These are phyloP conservation scores for Schwanniomyces etchellsii DNA, from an alignment of 1,139 yeast species.

Conservation along the genomic window DNA sequence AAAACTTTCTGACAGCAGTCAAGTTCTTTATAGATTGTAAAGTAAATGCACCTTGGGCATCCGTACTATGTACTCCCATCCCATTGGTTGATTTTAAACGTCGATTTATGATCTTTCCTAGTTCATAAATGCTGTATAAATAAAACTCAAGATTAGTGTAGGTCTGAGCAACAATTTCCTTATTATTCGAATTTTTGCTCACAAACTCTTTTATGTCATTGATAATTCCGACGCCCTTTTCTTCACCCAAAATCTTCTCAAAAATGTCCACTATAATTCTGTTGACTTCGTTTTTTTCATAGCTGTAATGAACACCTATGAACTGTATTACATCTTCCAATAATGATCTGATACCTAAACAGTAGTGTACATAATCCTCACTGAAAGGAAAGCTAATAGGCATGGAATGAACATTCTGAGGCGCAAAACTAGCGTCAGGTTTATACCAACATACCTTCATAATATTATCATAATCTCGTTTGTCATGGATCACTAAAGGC, in stretches of 20 bases:
- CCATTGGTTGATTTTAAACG: slow-evolving; percentile 50
- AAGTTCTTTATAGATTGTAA: slow-evolving; percentile 46
- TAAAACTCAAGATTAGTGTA: slow-evolving; percentile 85
- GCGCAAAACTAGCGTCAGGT: slow-evolving; percentile 42
- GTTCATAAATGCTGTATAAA: slow-evolving; percentile 53
- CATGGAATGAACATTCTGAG: slow-evolving; percentile 30
- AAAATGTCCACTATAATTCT: slow-evolving; percentile 52
- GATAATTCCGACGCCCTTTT: slow-evolving; percentile 52
- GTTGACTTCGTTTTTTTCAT: slow-evolving; percentile 40
- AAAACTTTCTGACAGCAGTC: slow-evolving; percentile 57
- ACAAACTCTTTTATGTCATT: slow-evolving; percentile 61
- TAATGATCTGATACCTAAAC: slow-evolving; percentile 66
- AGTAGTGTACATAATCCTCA: slow-evolving; percentile 79
- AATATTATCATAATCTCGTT: slow-evolving; percentile 56
- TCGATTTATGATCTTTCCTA: slow-evolving; percentile 42
- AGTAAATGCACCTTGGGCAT: slow-evolving; percentile 34
- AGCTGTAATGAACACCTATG: slow-evolving; percentile 58
- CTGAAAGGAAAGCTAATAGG: slow-evolving; percentile 87
- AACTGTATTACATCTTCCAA: slow-evolving; percentile 60
- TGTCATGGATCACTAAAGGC: slow-evolving; percentile 70
- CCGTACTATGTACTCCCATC: slow-evolving; percentile 38
- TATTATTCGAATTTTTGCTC: slow-evolving; percentile 55
- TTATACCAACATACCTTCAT: slow-evolving; percentile 68
- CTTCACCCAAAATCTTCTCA: slow-evolving; percentile 60
- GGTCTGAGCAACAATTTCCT: slow-evolving; percentile 89